Percentiles rank a stretch among this genome's conserved stretches.
These are phyloP conservation scores for Rhododendron ovatum DNA, from an alignment of 148 eudicot species.

Conservation along the genomic window DNA sequence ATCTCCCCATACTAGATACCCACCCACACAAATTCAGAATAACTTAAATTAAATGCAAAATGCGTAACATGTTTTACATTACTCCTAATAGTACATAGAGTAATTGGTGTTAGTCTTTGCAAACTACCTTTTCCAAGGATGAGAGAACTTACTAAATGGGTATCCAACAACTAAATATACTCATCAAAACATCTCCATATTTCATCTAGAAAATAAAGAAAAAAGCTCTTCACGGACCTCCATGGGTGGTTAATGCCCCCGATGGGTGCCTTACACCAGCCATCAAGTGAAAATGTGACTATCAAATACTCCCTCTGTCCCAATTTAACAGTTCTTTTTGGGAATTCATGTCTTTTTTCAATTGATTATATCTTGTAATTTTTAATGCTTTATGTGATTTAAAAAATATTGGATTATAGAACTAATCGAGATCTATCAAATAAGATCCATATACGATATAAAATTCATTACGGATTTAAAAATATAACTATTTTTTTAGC, in stretches of 20 bases:
- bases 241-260: not conserved
- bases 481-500: too few relatives aligned
- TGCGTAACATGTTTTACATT: not conserved
- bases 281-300: not conserved
- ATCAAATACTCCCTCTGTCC: not conserved
- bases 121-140: not conserved
- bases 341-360: too few relatives aligned
- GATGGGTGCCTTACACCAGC: not conserved
- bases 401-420: too few relatives aligned
- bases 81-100: not conserved
- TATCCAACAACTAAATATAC: not conserved
- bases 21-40: not conserved
- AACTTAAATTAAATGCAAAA: not conserved
- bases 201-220: not conserved
- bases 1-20: not conserved
- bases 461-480: too few relatives aligned
- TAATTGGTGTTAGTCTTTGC: not conserved
- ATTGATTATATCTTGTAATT: too few relatives aligned
- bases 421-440: too few relatives aligned
- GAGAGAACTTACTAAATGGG: not conserved
- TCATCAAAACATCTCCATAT: not conserved
- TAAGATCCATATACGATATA: too few relatives aligned
- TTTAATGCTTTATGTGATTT: too few relatives aligned
- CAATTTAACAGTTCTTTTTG: too few relatives aligned
- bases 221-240: not conserved